phyloP scores from a whole-genome alignment of 495 filamentous ascomycete genomes.

The Aspergillus bridgeri region DNA sequence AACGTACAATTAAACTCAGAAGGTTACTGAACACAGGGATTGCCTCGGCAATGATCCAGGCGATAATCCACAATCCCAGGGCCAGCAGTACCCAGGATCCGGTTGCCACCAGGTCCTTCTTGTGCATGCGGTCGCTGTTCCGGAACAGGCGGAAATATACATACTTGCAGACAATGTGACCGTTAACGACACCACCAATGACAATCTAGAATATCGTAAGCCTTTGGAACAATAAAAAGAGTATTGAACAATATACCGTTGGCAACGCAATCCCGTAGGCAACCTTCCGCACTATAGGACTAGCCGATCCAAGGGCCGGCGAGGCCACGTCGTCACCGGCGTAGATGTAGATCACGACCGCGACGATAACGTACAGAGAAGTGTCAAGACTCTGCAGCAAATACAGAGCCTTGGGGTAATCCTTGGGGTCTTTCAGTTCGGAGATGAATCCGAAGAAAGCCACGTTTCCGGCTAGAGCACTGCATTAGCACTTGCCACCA shows the following conservation, averaged over 20 bases:
- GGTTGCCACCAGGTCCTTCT: slow-evolving; percentile 42
- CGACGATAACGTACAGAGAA: slow-evolving; percentile 62
- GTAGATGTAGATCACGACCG: slow-evolving; percentile 67
- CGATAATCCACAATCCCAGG: slow-evolving; percentile 53
- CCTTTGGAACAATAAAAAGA: background rate
- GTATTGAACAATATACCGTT: slow-evolving; percentile 38
- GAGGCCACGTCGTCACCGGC: slow-evolving; percentile 62
- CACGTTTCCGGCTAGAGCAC: slow-evolving; percentile 52
- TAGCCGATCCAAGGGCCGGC: slow-evolving; percentile 66
- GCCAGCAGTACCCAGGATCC: slow-evolving; percentile 57
- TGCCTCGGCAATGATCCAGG: slow-evolving; percentile 66
- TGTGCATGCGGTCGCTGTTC: slow-evolving; percentile 55
- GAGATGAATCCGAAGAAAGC: slow-evolving; percentile 73
- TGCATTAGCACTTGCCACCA: background rate
- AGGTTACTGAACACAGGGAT: slow-evolving; percentile 69
- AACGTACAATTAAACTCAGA: slow-evolving; percentile 37
- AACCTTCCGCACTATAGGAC: slow-evolving; percentile 59
- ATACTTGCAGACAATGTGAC: slow-evolving; percentile 55
- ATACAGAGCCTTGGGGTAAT: slow-evolving; percentile 61
- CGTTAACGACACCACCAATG: slow-evolving; percentile 66
- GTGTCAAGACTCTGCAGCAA: slow-evolving; percentile 60
- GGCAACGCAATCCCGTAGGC: slow-evolving; percentile 75
- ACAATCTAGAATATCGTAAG: slow-evolving; percentile 38
- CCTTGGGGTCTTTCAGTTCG: slow-evolving; percentile 64
- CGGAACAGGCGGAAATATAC: slow-evolving; percentile 60